These are phyloP conservation scores for Peziza echinospora DNA, from an alignment of 495 filamentous ascomycete species.

Conservation along the genomic window DNA sequence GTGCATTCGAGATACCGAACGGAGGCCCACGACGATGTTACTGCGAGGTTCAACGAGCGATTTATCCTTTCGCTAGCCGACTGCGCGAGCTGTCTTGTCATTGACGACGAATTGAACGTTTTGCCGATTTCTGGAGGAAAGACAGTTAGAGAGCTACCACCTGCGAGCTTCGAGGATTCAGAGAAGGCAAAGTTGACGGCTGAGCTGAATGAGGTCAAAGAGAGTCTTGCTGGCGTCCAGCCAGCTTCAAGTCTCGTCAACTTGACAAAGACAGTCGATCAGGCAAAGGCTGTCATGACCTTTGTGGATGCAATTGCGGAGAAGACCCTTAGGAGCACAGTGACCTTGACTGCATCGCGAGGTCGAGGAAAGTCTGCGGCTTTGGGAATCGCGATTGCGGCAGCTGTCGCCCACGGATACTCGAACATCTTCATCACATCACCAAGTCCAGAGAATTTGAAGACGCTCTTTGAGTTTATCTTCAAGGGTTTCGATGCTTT, in stretches of 20 bases:
- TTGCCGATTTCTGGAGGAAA: constrained; percentile 93
- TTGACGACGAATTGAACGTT: constrained; percentile 96
- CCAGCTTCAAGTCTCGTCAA: constrained; percentile 65
- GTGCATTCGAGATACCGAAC: constrained; percentile 92
- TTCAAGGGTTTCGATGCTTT: constrained; percentile 97
- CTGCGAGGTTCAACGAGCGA: constrained; percentile 90
- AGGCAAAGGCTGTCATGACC: constrained; percentile 81
- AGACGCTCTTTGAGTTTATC: constrained; percentile 92
- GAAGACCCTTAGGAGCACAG: constrained; percentile 83
- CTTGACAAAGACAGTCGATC: constrained; percentile 76
- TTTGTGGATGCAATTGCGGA: constrained; percentile 94
- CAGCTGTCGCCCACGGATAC: constrained; percentile 86
- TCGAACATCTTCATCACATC: constrained; percentile 99
- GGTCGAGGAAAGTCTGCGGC: constrained; percentile 95
- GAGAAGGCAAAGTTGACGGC: constrained; percentile 40
- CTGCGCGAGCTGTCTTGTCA: constrained; percentile 83
- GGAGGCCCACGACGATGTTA: constrained; percentile 87
- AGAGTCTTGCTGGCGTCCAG: constrained; percentile 61
- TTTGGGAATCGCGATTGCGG: constrained; percentile 79
- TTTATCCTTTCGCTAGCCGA: constrained; percentile 89
- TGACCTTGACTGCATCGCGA: constrained; percentile 80
- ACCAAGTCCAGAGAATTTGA: constrained; percentile 92
- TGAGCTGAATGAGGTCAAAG: constrained; percentile 73
- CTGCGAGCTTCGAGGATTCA: constrained; percentile 42
- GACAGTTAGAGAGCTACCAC: constrained; percentile 63